These are phyloP conservation scores for Phytophthora syringae DNA, from an alignment of 352 stramenopile species.

Conservation along the genomic window DNA sequence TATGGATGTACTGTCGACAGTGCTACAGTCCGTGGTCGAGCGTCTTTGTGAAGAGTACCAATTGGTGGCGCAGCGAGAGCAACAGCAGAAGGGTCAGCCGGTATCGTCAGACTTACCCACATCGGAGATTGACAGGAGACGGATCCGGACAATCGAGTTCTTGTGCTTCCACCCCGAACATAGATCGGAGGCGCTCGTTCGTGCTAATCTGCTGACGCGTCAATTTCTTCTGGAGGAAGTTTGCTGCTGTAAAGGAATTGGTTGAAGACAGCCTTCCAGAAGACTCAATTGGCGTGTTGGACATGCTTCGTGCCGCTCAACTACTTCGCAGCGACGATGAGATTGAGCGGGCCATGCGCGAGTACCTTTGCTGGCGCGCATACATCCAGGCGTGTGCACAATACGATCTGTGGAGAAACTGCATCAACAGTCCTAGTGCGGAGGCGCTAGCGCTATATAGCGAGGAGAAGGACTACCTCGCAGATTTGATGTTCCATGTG, in stretches of 20 bases:
- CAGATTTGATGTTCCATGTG: conserved; percentile 80
- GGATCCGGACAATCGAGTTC: conserved; percentile 73
- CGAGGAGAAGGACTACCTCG: conserved; percentile 80
- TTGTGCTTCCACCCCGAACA: conserved; percentile 81
- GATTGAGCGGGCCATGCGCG: conserved; percentile 62
- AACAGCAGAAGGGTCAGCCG: conserved; percentile 27
- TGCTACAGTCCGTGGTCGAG: conserved; percentile 64
- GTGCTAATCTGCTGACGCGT: conserved; percentile 66
- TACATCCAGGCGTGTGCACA: conserved; percentile 70
- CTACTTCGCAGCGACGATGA: conserved; percentile 49
- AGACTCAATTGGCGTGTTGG: conserved; percentile 71
- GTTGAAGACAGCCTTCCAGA: conserved; percentile 66
- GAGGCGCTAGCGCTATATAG: conserved; percentile 56
- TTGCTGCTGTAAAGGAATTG: conserved; percentile 60
- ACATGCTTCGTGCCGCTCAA: conserved; percentile 58
- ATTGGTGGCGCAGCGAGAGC: conserved; percentile 35
- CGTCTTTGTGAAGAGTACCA: conserved; percentile 49
- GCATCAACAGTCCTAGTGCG: conserved; percentile 37
- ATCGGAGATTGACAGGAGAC: conserved; percentile 56
- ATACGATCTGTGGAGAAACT: conserved; percentile 80
- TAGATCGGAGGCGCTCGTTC: conserved; percentile 60
- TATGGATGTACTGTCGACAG: conserved; percentile 69
- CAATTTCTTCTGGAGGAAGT: conserved; percentile 83
- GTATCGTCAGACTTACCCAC: conserved; percentile 35
- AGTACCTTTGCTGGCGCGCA: conserved; percentile 74